phyloP scores from a whole-genome alignment of 768 basidiomycete species.

The Naganishia vaughanmartiniae region DNA sequence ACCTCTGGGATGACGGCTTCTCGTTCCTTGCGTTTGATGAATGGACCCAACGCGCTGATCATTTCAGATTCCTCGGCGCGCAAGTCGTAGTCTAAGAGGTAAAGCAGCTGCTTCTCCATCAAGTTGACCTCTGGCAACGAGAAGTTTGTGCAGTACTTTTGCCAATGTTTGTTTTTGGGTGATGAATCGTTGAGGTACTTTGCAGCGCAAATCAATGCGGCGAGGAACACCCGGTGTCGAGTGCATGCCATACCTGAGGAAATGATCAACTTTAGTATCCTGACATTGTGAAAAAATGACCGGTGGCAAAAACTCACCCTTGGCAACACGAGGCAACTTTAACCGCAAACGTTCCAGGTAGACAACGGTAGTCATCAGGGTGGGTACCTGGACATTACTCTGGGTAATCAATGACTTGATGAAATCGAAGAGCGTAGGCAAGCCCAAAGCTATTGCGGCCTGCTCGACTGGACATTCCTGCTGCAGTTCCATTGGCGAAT shows the following conservation, averaged over 20 bases:
- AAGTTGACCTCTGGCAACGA: constrained; percentile 67
- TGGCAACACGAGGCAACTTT: constrained; percentile 77
- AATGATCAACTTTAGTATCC: neutral
- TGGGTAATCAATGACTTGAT: constrained; percentile 74
- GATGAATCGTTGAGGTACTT: constrained; percentile 90
- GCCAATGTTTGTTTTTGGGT: constrained; percentile 88
- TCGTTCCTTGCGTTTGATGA: constrained; percentile 53
- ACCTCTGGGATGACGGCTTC: constrained; percentile 21
- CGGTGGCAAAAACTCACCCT: constrained; percentile 60
- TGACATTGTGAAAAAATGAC: constrained; percentile 27
- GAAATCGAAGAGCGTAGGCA: constrained; percentile 76
- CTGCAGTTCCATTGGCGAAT: neutral
- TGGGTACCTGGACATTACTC: constrained; percentile 85
- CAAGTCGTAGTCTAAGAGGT: constrained; percentile 83
- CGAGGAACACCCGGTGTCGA: constrained; percentile 83
- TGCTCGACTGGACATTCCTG: constrained; percentile 26
- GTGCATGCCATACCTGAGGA: constrained; percentile 56
- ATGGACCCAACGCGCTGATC: constrained; percentile 59
- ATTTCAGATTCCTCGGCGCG: constrained; percentile 83
- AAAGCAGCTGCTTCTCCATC: constrained; percentile 95
- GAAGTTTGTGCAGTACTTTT: constrained; percentile 68
- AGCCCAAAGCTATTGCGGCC: constrained; percentile 32
- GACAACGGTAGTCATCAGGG: constrained; percentile 82
- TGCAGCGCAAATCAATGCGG: constrained; percentile 80
- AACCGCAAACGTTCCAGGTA: constrained; percentile 82